Evolutionary conservation across 208 protist species (phyloP).

Genomic region (Leishmania gerbilli): DNA sequence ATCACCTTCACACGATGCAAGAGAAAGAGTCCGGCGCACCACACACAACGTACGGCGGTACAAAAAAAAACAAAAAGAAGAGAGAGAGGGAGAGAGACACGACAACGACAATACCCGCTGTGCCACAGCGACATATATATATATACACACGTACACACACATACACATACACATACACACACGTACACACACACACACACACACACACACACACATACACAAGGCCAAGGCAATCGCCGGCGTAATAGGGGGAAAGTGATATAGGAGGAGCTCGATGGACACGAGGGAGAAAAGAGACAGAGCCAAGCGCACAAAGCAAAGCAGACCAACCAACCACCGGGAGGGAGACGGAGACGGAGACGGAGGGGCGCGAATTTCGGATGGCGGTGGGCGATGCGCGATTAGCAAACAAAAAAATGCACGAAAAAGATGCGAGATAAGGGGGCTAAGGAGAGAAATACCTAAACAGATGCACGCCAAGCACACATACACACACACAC

Average conservation of each 20-base stretch:
- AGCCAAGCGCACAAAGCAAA: neutral
- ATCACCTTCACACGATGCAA: neutral
- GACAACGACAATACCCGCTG: neutral
- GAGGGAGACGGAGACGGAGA: neutral
- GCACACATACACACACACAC: neutral
- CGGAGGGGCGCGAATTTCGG: neutral
- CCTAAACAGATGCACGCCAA: neutral
- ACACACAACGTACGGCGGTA: neutral
- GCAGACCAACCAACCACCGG: neutral
- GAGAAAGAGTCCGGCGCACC: neutral
- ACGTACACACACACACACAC: neutral
- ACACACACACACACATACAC: neutral
- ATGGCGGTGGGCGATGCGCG: no score
- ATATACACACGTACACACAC: no score
- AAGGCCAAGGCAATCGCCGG: neutral
- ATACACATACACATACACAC: no score
- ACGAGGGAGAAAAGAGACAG: neutral
- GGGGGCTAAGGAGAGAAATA: constrained; percentile 2
- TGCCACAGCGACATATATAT: neutral
- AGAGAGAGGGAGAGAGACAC: neutral
- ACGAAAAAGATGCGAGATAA: no score
- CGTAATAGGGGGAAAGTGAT: neutral
- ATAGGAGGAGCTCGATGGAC: neutral
- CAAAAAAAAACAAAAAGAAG: neutral
- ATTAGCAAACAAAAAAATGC: no score